Evolutionary conservation across 805 yeast genomes (phyloP).

Genomic region (Yamadazyma sp.): DNA sequence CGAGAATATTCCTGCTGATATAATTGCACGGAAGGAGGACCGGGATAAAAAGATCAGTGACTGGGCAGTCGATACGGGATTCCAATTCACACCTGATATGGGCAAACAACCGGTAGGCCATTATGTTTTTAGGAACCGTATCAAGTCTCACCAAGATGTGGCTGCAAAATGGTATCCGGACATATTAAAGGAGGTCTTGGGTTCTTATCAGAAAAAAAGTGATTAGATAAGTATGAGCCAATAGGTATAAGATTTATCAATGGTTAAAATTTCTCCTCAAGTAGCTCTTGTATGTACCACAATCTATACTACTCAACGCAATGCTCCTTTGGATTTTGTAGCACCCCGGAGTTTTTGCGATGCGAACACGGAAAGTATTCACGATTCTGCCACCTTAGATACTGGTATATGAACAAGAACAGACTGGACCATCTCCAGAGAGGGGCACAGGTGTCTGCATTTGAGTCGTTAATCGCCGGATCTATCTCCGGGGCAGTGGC

Average conservation of each 20-base stretch:
- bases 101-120: conserved; percentile 45
- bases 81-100: conserved; percentile 39
- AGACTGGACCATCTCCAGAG: conserved; percentile 46
- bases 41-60: conserved; percentile 36
- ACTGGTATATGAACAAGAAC: too few relatives aligned
- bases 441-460: conserved; percentile 53
- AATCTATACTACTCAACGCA: too few relatives aligned
- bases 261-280: too few relatives aligned
- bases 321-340: too few relatives aligned
- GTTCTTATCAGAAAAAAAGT: conserved; percentile 12
- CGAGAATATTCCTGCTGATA: conserved; percentile 26
- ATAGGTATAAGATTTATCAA: too few relatives aligned
- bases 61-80: conserved; percentile 41
- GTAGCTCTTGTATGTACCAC: too few relatives aligned
- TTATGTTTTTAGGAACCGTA: conserved; percentile 46
- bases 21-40: conserved; percentile 28
- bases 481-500: conserved; percentile 63
- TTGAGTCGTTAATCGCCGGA: conserved; percentile 65
- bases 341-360: conserved; percentile 3
- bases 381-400: too few relatives aligned
- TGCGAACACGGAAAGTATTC: conserved; percentile 1
- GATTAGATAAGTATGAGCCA: too few relatives aligned
- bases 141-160: conserved; percentile 46
- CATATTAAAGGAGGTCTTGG: conserved; percentile 32
- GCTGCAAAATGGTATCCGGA: conserved; percentile 45